Percentiles rank a stretch among this genome's conserved stretches.
Conservation (phyloP, 2,329 filamentous ascomycete genomes). For the Nigrograna mackinnonii region DNA sequence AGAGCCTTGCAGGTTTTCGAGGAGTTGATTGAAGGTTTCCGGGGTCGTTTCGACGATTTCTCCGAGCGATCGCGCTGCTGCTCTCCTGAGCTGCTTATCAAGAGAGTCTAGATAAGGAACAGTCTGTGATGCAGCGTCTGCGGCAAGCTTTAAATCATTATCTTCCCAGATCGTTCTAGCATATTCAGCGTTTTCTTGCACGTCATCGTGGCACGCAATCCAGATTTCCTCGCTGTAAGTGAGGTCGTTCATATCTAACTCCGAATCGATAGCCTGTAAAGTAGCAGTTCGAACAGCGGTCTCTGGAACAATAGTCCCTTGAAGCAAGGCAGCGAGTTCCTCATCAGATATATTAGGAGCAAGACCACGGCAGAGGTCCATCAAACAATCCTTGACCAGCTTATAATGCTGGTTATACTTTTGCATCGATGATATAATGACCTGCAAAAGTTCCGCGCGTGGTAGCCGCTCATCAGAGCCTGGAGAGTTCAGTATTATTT, state of each 20-base stretch:
- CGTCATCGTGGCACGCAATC: constrained; percentile 89
- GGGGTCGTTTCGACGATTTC: constrained; percentile 69
- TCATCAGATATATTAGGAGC: constrained; percentile 74
- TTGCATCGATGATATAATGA: constrained; percentile 82
- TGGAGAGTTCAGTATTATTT: constrained; percentile 27
- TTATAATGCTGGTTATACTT: constrained; percentile 93
- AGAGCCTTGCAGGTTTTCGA: constrained; percentile 67
- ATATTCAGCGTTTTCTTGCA: constrained; percentile 82
- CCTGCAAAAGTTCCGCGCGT: constrained; percentile 71
- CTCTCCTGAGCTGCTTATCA: constrained; percentile 80
- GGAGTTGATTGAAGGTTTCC: constrained; percentile 62
- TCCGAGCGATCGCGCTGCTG: constrained; percentile 80
- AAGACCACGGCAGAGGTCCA: constrained; percentile 82
- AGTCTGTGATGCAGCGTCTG: constrained; percentile 68
- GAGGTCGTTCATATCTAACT: constrained; percentile 88
- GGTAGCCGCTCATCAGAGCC: constrained; percentile 73
- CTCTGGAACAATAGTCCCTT: constrained; percentile 79
- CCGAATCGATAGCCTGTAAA: constrained; percentile 85
- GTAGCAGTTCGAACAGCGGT: constrained; percentile 80
- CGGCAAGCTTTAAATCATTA: constrained; percentile 73
- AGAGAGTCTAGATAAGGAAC: constrained; percentile 78
- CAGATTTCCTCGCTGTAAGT: constrained; percentile 89
- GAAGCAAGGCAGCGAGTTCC: constrained; percentile 77
- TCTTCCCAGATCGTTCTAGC: constrained; percentile 94
- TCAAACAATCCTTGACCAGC: constrained; percentile 87